Evolutionary conservation across 345 rosid genomes (phyloP).

Genomic region (Cardamine chenopodiifolia): DNA sequence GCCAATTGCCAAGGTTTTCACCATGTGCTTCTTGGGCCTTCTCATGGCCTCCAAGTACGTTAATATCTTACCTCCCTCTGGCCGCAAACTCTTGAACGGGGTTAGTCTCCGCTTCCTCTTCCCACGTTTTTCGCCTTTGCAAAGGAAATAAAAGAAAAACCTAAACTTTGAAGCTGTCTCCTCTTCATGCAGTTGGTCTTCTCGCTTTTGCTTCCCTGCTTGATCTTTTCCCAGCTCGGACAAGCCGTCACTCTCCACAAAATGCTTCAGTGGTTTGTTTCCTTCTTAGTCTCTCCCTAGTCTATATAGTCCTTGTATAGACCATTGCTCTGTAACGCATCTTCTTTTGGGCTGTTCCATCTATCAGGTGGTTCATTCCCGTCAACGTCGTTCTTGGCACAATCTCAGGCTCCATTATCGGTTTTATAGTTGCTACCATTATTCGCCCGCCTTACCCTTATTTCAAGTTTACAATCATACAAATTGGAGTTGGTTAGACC

Average conservation of each 20-base stretch:
- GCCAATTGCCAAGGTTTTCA: slow-evolving; percentile 96
- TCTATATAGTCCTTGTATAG: background rate
- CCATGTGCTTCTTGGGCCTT: slow-evolving; percentile 91
- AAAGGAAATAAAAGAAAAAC: background rate
- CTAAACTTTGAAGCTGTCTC: background rate
- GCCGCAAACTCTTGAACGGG: slow-evolving; percentile 93
- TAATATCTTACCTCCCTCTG: slow-evolving; percentile 86
- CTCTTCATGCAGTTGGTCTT: slow-evolving; percentile 73
- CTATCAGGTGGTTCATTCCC: slow-evolving; percentile 95
- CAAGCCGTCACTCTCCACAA: slow-evolving; percentile 85
- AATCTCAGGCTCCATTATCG: slow-evolving; percentile 79
- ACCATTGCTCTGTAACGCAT: background rate
- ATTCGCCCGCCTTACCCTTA: slow-evolving; percentile 93
- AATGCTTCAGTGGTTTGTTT: slow-evolving; percentile 79
- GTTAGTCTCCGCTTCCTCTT: slow-evolving; percentile 40
- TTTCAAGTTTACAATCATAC: slow-evolving; percentile 89
- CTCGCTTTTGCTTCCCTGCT: slow-evolving; percentile 94
- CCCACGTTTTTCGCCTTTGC: background rate
- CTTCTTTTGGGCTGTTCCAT: slow-evolving; percentile 24
- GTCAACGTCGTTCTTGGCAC: slow-evolving; percentile 75
- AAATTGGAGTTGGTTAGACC: slow-evolving; percentile 81
- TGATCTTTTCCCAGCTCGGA: slow-evolving; percentile 97
- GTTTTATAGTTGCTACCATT: slow-evolving; percentile 60
- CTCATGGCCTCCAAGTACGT: slow-evolving; percentile 98
- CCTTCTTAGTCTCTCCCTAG: background rate